Evolutionary conservation across 345 rosid genomes (phyloP).

Genomic region (Punica granatum): DNA sequence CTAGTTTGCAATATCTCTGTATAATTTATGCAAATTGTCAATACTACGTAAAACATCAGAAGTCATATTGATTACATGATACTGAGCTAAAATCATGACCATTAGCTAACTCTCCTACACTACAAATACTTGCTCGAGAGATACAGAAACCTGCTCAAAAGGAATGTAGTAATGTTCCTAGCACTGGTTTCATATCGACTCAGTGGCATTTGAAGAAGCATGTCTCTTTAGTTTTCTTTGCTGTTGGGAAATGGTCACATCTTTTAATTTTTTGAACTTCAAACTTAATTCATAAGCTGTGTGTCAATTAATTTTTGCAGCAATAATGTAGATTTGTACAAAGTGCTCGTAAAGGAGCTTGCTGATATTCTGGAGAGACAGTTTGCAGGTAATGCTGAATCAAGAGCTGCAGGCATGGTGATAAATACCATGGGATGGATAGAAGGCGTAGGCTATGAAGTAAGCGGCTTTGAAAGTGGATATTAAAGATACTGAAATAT

Average conservation of each 20-base stretch:
- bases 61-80: not conserved
- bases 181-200: not conserved
- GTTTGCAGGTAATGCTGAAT: slow-evolving; percentile 56
- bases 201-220: not conserved
- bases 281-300: not conserved
- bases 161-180: not conserved
- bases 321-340: slow-evolving; percentile 65
- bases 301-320: slow-evolving; percentile 30
- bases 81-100: not conserved
- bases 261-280: not conserved
- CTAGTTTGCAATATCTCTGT: not conserved
- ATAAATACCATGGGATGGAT: slow-evolving; percentile 98
- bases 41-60: not conserved
- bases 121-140: not conserved
- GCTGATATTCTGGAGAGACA: slow-evolving; percentile 76
- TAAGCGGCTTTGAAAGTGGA: slow-evolving; percentile 9
- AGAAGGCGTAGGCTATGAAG: slow-evolving; percentile 86
- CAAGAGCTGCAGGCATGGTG: slow-evolving; percentile 86
- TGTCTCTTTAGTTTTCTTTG: not conserved
- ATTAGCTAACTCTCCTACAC: not conserved
- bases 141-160: not conserved
- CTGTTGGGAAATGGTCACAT: not conserved
- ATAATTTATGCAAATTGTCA: not conserved
- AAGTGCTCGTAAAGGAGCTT: slow-evolving; percentile 75
- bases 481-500: not conserved